phyloP scores from a whole-genome alignment of 2,329 filamentous ascomycete genomes.

The Colletotrichum liriopes region DNA sequence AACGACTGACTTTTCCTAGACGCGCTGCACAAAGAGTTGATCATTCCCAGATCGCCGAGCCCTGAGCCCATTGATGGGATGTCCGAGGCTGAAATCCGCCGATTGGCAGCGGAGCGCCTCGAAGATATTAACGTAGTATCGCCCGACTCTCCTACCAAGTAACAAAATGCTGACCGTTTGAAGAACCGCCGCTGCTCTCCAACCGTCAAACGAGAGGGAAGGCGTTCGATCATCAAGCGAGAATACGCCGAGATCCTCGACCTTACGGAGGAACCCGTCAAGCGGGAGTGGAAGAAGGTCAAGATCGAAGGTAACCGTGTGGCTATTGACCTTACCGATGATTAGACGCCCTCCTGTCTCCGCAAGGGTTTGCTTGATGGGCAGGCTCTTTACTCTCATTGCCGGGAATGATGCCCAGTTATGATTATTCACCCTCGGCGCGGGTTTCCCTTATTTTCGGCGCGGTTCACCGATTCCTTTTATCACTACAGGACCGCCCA shows the following conservation, averaged over 20 bases:
- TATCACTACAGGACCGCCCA: too few relatives aligned
- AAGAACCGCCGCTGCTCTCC: slow-evolving; percentile 19
- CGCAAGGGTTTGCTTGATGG: not conserved
- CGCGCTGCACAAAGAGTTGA: slow-evolving; percentile 44
- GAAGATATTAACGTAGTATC: slow-evolving; percentile 32
- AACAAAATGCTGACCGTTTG: not conserved
- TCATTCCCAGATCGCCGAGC: slow-evolving; percentile 43
- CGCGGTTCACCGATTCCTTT: not conserved
- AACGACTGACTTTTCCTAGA: slow-evolving; percentile 34
- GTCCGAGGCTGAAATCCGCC: slow-evolving; percentile 38
- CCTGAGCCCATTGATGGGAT: slow-evolving; percentile 38
- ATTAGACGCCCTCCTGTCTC: slow-evolving; percentile 8
- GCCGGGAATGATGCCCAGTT: not conserved
- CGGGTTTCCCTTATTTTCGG: not conserved
- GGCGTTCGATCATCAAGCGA: slow-evolving; percentile 30
- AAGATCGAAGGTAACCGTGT: slow-evolving; percentile 33
- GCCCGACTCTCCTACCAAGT: not conserved
- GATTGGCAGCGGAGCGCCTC: slow-evolving; percentile 39
- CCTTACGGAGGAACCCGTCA: slow-evolving; percentile 32
- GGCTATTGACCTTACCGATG: slow-evolving; percentile 44
- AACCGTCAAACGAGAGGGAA: slow-evolving; percentile 33
- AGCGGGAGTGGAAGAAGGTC: slow-evolving; percentile 42
- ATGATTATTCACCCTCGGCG: not conserved
- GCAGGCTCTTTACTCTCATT: not conserved
- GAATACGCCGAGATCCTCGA: slow-evolving; percentile 39